phyloP scores from a whole-genome alignment of 1,284 basidiomycete genomes.

The Fomes fomentarius region DNA sequence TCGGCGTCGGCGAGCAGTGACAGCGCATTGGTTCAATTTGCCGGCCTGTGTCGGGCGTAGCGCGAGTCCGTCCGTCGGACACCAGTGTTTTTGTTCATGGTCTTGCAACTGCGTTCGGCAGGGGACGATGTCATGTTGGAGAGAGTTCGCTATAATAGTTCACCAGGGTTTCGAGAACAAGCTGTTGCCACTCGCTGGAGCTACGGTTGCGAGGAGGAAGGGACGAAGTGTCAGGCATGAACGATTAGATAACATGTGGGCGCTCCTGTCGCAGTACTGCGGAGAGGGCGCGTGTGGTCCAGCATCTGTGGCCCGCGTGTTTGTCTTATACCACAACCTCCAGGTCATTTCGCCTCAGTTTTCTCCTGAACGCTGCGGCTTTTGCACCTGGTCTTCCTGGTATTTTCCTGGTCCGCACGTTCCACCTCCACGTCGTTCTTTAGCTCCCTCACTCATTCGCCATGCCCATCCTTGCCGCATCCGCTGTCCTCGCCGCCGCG shows the following conservation, averaged over 20 bases:
- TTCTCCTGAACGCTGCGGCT: conserved; percentile 7
- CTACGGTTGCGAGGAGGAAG: too few species aligned
- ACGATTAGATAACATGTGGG: too few species aligned
- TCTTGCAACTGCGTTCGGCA: neutral
- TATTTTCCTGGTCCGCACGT: neutral
- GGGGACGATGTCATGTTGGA: neutral
- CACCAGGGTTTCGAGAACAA: too few species aligned
- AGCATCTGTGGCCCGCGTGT: neutral
- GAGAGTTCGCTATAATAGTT: too few species aligned
- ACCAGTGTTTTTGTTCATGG: neutral
- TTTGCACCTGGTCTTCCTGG: conserved; percentile 1
- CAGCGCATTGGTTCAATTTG: too few species aligned
- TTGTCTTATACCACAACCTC: conserved; percentile 2
- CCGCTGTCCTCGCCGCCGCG: neutral
- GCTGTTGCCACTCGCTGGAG: too few species aligned
- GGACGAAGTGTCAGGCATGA: too few species aligned
- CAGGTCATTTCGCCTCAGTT: neutral
- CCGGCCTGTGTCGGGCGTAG: neutral
- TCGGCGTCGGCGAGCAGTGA: too few species aligned
- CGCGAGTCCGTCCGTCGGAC: neutral
- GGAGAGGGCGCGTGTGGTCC: neutral
- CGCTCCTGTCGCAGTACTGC: too few species aligned
- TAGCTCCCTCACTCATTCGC: conserved; percentile 9
- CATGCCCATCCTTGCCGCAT: conserved; percentile 20
- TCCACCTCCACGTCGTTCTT: neutral